Evolutionary conservation across 2,329 filamentous ascomycete species (phyloP).

Genomic region (Polychaeton citri): DNA sequence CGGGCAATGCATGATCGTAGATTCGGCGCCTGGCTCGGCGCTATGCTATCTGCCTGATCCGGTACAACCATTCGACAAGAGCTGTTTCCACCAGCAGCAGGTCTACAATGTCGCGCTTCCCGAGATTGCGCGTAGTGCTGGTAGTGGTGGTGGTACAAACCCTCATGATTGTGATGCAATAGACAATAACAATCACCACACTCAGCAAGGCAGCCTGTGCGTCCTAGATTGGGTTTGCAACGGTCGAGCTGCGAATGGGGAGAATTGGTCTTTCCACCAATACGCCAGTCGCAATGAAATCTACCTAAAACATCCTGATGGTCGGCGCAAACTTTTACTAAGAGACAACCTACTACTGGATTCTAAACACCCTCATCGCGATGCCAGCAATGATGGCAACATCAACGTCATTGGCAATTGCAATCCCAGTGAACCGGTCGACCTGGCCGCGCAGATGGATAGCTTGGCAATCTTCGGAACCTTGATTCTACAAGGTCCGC

Average conservation of each 20-base stretch:
- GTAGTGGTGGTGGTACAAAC: slow-evolving; percentile 2
- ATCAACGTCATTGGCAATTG: no score
- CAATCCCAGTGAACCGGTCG: background rate
- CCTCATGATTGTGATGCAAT: no score
- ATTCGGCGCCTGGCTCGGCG: slow-evolving; percentile 35
- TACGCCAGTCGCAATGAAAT: slow-evolving; percentile 85
- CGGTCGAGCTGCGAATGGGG: slow-evolving; percentile 70
- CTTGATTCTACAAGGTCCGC: slow-evolving; percentile 62
- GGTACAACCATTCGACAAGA: slow-evolving; percentile 76
- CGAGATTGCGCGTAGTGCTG: slow-evolving; percentile 4
- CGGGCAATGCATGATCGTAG: slow-evolving; percentile 30
- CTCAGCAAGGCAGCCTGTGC: slow-evolving; percentile 45
- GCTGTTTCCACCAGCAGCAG: slow-evolving; percentile 74
- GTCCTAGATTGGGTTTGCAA: slow-evolving; percentile 90
- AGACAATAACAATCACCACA: slow-evolving; percentile 29
- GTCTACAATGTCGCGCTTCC: slow-evolving; percentile 43
- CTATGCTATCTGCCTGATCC: slow-evolving; percentile 71
- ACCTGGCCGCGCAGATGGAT: slow-evolving; percentile 48
- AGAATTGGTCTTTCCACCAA: slow-evolving; percentile 70
- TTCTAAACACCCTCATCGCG: background rate
- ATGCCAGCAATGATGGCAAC: slow-evolving; percentile 6
- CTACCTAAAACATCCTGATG: slow-evolving; percentile 39
- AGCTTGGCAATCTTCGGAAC: slow-evolving; percentile 69
- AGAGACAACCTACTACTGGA: slow-evolving; percentile 67
- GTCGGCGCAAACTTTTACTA: slow-evolving; percentile 51